A percentile compares a stretch with the other conserved stretches of the same genome.
Evolutionary conservation across 75 land plant genomes (phyloP).

Genomic region (Pinus tabuliformis): DNA sequence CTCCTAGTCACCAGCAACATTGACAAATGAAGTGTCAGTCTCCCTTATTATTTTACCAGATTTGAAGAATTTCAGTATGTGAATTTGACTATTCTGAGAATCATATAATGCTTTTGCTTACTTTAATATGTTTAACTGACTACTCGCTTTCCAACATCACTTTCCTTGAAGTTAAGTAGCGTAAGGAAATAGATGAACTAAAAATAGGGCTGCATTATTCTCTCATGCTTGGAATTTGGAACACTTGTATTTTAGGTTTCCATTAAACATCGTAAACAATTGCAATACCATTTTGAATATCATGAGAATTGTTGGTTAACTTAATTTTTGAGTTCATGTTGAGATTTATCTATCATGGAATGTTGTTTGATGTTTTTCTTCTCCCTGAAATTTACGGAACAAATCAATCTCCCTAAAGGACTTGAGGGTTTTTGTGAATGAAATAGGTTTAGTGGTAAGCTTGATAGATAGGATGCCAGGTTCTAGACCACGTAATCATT

Average conservation of each 20-base stretch:
- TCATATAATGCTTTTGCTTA: background rate
- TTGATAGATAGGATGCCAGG: conserved; percentile 41
- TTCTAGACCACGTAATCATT: conserved; percentile 46
- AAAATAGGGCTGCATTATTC: background rate
- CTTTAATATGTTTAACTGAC: background rate
- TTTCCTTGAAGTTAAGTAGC: background rate
- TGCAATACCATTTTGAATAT: no score
- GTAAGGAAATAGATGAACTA: background rate
- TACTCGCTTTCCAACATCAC: background rate
- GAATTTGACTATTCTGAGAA: background rate
- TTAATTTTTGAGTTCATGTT: background rate
- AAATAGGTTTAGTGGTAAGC: conserved; percentile 36
- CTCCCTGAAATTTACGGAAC: conserved; percentile 19
- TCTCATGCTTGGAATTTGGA: background rate
- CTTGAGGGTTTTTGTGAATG: conserved; percentile 29
- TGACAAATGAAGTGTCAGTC: background rate
- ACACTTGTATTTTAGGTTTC: background rate
- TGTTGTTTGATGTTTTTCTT: background rate
- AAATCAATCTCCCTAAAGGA: conserved; percentile 27
- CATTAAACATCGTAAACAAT: background rate
- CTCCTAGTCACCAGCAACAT: background rate
- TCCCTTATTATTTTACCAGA: background rate
- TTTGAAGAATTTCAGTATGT: background rate
- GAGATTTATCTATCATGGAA: conserved; percentile 1
- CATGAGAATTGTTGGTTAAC: no score